Evolutionary conservation across 495 filamentous ascomycete species (phyloP).

Genomic region (Aspergillus ostianus): DNA sequence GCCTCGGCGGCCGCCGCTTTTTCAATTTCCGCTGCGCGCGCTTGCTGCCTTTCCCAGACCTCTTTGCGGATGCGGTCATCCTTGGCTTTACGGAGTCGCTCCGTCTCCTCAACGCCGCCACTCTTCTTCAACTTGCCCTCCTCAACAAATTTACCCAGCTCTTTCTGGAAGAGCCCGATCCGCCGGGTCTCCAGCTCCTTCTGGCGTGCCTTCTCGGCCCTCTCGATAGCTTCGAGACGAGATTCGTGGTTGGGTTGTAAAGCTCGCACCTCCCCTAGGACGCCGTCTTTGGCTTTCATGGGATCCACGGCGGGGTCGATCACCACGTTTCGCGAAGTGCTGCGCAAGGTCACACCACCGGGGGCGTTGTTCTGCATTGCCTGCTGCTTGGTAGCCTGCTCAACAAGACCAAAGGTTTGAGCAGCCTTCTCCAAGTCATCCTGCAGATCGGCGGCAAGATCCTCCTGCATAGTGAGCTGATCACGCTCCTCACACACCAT

Average conservation of each 20-base stretch:
- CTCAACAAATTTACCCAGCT: slow-evolving; percentile 82
- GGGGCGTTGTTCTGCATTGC: slow-evolving; percentile 61
- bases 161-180: slow-evolving; percentile 81
- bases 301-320: slow-evolving; percentile 69
- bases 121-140: slow-evolving; percentile 94
- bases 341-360: slow-evolving; percentile 43
- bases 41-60: slow-evolving; percentile 71
- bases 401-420: slow-evolving; percentile 89
- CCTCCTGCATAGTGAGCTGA: slow-evolving; percentile 90
- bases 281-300: slow-evolving; percentile 77
- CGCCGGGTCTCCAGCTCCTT: slow-evolving; percentile 78
- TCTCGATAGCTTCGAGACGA: slow-evolving; percentile 90
- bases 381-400: slow-evolving; percentile 95
- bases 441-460: slow-evolving; percentile 83
- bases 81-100: slow-evolving; percentile 76
- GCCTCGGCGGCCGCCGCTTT: slow-evolving; percentile 23
- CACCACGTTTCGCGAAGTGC: slow-evolving; percentile 59
- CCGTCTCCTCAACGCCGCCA: slow-evolving; percentile 90
- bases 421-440: slow-evolving; percentile 93
- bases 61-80: slow-evolving; percentile 86
- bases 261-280: slow-evolving; percentile 90
- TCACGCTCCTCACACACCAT: slow-evolving; percentile 93
- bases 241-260: slow-evolving; percentile 94
- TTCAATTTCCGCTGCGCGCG: slow-evolving; percentile 46
- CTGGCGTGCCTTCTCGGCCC: slow-evolving; percentile 83